Base-by-base conservation (phyloP, 345 rosid species). In the Laguncularia racemosa region DNA sequence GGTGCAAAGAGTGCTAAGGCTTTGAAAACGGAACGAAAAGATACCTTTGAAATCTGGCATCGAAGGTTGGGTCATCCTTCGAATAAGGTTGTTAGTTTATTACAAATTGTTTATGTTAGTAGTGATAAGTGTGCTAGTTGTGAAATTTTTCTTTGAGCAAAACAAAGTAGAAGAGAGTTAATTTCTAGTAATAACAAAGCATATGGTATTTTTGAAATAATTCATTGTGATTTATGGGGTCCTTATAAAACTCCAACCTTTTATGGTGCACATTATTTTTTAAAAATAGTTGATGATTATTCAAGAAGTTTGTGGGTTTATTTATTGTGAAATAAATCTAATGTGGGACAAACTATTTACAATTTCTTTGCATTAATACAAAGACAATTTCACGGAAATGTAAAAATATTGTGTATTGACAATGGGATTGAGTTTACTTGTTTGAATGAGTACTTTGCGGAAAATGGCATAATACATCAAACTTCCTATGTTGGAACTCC, bases 131-230 rank as follows among this genome's bases (percentile, higher is more conserved):
- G 1, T 0, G 7, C 17, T 21, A 14, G 26, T 56, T 67, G 55
- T 61, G 63, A 62, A 46, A 26, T 16, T 17, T 62, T 50, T 20
- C 20, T 47, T n/a, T 44, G 13, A 15, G 67, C 54, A 16, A 68
- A 56, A 62, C 50, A 55, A 50, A 50, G 1, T 12, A 12, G 3
- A 26, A 6, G 28, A 26, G 28, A 26, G 28, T 26, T 26, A 2
- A 26, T 26, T 26, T 26, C 28, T 26, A 60, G 48, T 44, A 33
- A 18, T 48, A 60, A 28, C 20, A 53, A 38, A 26, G 28, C 15
- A 11, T 16, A 3, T 16, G 1, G n/a, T 16, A 7, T 16, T 16
- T 48, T 63, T 63, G 14, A 55, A 18, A 4, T 48, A 11, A 6
- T 63, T 10, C 61, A 63, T 23, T 18, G 52, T 4, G 50, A 63